Base-by-base conservation (phyloP, 2,329 filamentous ascomycete species). In the Botrytis tulipae region DNA sequence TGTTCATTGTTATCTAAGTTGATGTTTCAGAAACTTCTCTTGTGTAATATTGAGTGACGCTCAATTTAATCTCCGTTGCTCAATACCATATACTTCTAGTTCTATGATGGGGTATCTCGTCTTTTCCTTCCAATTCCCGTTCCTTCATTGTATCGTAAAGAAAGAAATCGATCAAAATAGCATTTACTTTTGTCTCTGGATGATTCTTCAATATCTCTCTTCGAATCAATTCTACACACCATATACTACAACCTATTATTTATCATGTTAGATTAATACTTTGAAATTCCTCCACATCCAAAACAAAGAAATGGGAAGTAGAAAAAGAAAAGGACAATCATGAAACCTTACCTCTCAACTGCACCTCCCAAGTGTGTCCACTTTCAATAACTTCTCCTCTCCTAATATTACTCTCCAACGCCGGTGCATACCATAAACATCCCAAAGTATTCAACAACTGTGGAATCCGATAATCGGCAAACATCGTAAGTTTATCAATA, bases 401-500 rank as follows among this genome's bases (percentile, higher is more conserved):
- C 46, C 88, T 87, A 78, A 99, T 91, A 25, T 91, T 87, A 48
- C 87, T 86, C 69, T 94, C 90, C 62, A 99, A 84, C 0, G 90
- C 87, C 0, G 96, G 96, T 76, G 93, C 95, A 83, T 96, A 98
- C 78, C 89, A 90, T 68, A 99, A 84, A 73, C 94, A 95, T 29
- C 93, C 93, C 62, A 98, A 86, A 16, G 90, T 90, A 78, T 95
- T 90, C 48, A 99, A 87, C 78, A 98, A 96, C 83, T 99, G 96
- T 22, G 97, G 97, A 71, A 99, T 92, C 61, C 96, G 92, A 81
- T 99, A 99, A 84, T 99, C 96, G 80, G 96, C 95, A 85, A 99
- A 99, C 91, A 98, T 98, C 75, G 96, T 99, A 79, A 99, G 92
- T 81, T 94, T 94, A 83, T 96, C 92, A 78, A 99, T 97, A 81